phyloP scores from a whole-genome alignment of 1,284 basidiomycete genomes.

The Melampsora americana region DNA sequence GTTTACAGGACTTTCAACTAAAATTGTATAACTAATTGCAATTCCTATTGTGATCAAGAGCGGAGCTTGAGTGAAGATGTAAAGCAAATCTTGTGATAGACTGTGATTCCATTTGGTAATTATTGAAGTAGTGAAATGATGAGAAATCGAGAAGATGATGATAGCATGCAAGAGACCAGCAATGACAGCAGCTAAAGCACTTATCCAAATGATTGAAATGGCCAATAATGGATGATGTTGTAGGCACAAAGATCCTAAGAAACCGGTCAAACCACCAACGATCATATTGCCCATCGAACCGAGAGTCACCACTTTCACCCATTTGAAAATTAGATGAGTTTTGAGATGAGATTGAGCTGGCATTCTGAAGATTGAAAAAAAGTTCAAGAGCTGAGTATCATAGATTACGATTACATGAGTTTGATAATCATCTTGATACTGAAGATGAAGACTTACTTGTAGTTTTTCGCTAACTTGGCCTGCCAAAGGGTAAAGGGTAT shows the following conservation, averaged over 20 bases:
- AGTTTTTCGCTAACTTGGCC: too few species aligned
- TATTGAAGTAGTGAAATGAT: background rate
- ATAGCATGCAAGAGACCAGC: slow-evolving; percentile 41
- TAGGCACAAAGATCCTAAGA: slow-evolving; percentile 28
- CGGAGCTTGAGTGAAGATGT: slow-evolving; percentile 31
- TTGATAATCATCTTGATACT: too few species aligned
- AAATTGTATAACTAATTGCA: slow-evolving; percentile 23
- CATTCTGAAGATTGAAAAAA: too few species aligned
- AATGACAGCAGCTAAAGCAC: slow-evolving; percentile 21
- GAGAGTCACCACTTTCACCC: slow-evolving; percentile 17
- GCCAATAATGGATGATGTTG: slow-evolving; percentile 6
- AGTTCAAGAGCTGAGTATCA: too few species aligned
- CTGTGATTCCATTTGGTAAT: background rate
- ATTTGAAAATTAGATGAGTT: background rate
- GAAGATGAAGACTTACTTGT: too few species aligned
- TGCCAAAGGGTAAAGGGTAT: too few species aligned
- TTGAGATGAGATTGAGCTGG: too few species aligned
- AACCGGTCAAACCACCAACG: slow-evolving; percentile 38
- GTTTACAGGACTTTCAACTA: background rate
- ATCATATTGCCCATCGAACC: slow-evolving; percentile 30
- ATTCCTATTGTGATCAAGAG: slow-evolving; percentile 23
- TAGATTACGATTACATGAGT: too few species aligned
- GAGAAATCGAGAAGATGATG: background rate
- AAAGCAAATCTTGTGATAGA: background rate
- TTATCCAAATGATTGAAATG: slow-evolving; percentile 12